Evolutionary conservation across 768 basidiomycete genomes (phyloP).

Genomic region (Suillus occidentalis): DNA sequence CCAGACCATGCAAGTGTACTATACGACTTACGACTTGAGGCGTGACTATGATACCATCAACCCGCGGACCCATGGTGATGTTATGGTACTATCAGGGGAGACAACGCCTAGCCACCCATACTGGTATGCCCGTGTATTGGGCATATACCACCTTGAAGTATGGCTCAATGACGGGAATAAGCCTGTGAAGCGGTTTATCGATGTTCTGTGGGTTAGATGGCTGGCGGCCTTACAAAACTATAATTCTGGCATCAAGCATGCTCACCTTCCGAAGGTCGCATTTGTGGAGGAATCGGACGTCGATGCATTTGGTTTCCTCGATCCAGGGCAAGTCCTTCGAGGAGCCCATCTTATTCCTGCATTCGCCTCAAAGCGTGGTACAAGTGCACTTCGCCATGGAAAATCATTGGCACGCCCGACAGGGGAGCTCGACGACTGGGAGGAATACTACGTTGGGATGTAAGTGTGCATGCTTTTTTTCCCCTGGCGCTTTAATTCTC

Average conservation of each 20-base stretch:
- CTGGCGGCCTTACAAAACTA: not conserved
- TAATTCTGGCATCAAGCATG: not conserved
- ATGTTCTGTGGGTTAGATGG: conserved; percentile 1
- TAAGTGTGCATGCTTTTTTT: not conserved
- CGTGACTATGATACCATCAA: conserved; percentile 13
- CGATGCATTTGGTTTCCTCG: conserved; percentile 8
- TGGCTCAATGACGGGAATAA: not conserved
- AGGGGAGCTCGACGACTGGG: conserved; percentile 2
- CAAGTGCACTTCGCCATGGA: not conserved
- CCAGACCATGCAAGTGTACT: not conserved
- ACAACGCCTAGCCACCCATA: too few species aligned
- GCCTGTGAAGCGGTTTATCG: not conserved
- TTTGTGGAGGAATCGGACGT: not conserved
- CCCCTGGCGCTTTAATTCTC: not conserved
- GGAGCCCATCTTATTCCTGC: conserved; percentile 9
- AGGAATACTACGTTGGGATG: not conserved
- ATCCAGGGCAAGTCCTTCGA: conserved; percentile 3
- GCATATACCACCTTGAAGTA: conserved; percentile 12
- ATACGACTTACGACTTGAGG: conserved; percentile 17
- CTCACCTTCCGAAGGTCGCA: not conserved
- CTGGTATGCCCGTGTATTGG: conserved; percentile 15
- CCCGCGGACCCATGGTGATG: not conserved
- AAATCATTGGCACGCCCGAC: too few species aligned
- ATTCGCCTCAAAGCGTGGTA: not conserved
- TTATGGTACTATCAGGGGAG: conserved; percentile 16